These are phyloP conservation scores for Monilinia vaccinii-corymbosi DNA, from an alignment of 2,329 filamentous ascomycete species.

Conservation along the genomic window DNA sequence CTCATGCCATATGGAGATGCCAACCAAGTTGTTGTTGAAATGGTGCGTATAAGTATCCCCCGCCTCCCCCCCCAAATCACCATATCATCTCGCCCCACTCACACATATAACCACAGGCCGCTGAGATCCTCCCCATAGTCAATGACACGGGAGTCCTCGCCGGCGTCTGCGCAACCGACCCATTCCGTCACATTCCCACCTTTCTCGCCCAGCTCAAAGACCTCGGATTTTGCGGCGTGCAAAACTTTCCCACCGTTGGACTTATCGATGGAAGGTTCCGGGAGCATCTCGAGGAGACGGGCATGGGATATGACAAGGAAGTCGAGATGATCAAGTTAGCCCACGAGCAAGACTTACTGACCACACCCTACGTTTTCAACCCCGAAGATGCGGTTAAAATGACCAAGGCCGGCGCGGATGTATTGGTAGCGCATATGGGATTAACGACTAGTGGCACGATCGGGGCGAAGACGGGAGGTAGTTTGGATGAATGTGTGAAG, in stretches of 20 bases:
- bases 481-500: conserved; percentile 53
- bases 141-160: conserved; percentile 56
- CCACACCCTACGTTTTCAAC: conserved; percentile 62
- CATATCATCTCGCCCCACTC: neutral
- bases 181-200: conserved; percentile 51
- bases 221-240: conserved; percentile 58
- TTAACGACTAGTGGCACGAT: conserved; percentile 56
- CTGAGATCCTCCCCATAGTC: conserved; percentile 58
- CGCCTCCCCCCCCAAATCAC: too few relatives aligned
- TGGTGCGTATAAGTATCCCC: conserved; percentile 36
- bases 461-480: conserved; percentile 52
- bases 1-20: conserved; percentile 65
- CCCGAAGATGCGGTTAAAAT: conserved; percentile 52
- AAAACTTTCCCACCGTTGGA: conserved; percentile 67
- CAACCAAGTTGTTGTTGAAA: conserved; percentile 60
- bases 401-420: conserved; percentile 55
- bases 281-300: conserved; percentile 60
- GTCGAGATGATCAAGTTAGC: conserved; percentile 58
- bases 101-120: conserved; percentile 32
- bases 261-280: conserved; percentile 61
- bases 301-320: conserved; percentile 59
- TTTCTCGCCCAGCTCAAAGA: conserved; percentile 53
- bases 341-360: conserved; percentile 50
- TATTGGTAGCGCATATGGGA: conserved; percentile 61
- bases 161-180: conserved; percentile 63